Evolutionary conservation across 1,284 basidiomycete species (phyloP).

Genomic region (Puccinia triticina): DNA sequence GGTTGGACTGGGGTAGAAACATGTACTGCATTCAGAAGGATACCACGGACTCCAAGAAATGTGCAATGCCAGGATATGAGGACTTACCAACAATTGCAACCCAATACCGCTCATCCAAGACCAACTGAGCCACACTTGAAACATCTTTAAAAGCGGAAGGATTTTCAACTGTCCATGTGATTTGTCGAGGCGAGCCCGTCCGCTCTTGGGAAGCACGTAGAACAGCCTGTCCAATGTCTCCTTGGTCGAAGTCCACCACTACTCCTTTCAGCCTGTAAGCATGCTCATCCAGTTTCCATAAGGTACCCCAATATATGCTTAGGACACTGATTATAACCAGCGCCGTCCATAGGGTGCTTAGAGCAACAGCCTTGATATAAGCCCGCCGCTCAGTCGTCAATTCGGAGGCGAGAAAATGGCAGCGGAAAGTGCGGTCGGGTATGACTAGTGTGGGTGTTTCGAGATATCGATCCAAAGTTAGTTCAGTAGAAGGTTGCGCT

Average conservation of each 20-base stretch:
- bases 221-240: slow-evolving; percentile 38
- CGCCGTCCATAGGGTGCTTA: slow-evolving; percentile 20
- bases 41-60: background rate
- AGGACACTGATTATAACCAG: slow-evolving; percentile 22
- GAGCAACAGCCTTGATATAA: slow-evolving; percentile 7
- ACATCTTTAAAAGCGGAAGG: slow-evolving; percentile 21
- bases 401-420: slow-evolving; percentile 22
- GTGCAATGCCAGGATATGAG: background rate
- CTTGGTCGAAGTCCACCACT: slow-evolving; percentile 37
- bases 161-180: slow-evolving; percentile 28
- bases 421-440: background rate
- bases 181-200: slow-evolving; percentile 22
- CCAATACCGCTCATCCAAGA: slow-evolving; percentile 41
- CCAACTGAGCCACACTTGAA: slow-evolving; percentile 6
- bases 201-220: slow-evolving; percentile 8
- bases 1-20: slow-evolving; percentile 19
- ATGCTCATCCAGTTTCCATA: slow-evolving; percentile 34
- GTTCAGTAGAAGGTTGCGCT: background rate
- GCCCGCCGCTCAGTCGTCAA: background rate
- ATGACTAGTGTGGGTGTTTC: slow-evolving; percentile 20
- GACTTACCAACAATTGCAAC: slow-evolving; percentile 36
- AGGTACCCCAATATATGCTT: slow-evolving; percentile 45
- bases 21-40: background rate
- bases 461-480: background rate
- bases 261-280: slow-evolving; percentile 26